Base-by-base conservation (phyloP, 352 stramenopile species). In the Phytophthora tubulina region DNA sequence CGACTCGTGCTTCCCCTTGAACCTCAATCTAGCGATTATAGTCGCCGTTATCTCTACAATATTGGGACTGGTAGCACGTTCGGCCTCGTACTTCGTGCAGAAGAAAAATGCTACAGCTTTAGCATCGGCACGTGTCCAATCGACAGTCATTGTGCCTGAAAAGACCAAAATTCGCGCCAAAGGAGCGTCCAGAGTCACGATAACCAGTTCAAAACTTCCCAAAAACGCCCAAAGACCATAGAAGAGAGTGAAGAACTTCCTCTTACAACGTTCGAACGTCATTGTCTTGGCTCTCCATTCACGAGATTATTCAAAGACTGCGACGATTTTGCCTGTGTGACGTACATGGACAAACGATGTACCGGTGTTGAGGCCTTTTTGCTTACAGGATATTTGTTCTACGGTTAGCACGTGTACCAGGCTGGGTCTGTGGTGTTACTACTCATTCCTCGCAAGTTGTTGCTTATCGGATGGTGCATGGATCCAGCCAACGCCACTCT, bases 1-100 rank as follows among this genome's bases (percentile, higher is more conserved):
- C 45, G 68, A 76, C 44, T 76, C 72, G 46, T 79, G 72, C 32
- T 65, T 79, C 53, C 62, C 74, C 21, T 70, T 70, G 67, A 68
- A 75, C 27, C 55, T 63, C 27, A 75, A 70, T 31, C 17, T 70
- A 39, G 67, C 54, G 3, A 17, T 75, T 2, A 17, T 65, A 0
- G 63, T 70, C n/a, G 67, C 67, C 15, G 49, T 55, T 1, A 33
- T 70, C 11, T 70, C 67, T 0, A 41, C 59, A 3, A 52, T n/a
- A 0, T 21, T 70, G 14, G 67, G 67, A 0, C 33, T 73, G 3
- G 17, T 64, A 2, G 59, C 59, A 0, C 36, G 64, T 2, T 70
- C 59, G 0, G 41, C 56, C 6, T 73, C 67, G 3, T 65, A 59
- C 17, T 64, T 73, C n/a, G 67, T 73, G 0, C 67, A 73, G 38